phyloP scores from a whole-genome alignment of 371 early-diverging fungal species.

The Syncephalastrum racemosum region DNA sequence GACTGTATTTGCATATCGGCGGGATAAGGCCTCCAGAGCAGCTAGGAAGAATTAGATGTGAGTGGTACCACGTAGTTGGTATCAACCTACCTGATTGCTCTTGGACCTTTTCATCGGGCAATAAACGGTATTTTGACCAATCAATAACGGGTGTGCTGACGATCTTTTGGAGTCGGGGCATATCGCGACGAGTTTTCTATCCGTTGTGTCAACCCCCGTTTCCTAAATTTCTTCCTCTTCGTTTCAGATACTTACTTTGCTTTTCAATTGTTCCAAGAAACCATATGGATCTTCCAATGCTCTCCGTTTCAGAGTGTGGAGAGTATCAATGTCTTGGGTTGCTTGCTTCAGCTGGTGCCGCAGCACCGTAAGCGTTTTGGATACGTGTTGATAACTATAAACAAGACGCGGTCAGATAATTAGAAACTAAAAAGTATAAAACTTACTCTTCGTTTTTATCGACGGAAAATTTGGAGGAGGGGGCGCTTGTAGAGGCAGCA shows the following conservation, averaged over 20 bases:
- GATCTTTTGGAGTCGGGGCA: conserved; percentile 46
- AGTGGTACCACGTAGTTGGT: too few relatives aligned
- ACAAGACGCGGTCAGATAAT: neutral
- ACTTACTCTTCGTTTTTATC: conserved; percentile 42
- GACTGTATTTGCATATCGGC: too few relatives aligned
- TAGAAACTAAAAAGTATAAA: neutral
- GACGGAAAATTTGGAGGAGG: neutral
- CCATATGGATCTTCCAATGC: conserved; percentile 51
- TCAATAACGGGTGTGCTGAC: conserved; percentile 38
- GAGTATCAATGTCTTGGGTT: conserved; percentile 37
- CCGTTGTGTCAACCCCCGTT: conserved; percentile 1
- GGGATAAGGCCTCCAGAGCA: too few relatives aligned
- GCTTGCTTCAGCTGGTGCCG: conserved; percentile 49
- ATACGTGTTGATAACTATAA: conserved; percentile 34
- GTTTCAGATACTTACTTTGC: conserved; percentile 29
- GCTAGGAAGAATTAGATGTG: too few relatives aligned
- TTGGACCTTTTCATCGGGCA: conserved; percentile 39
- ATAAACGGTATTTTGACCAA: conserved; percentile 41
- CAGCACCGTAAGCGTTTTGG: conserved; percentile 33
- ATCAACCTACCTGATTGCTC: conserved; percentile 29
- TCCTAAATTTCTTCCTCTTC: too few relatives aligned
- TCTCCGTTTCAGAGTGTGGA: conserved; percentile 44
- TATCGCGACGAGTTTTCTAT: conserved; percentile 21
- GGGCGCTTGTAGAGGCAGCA: neutral
- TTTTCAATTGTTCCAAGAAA: conserved; percentile 46